These are phyloP conservation scores for Corinectria fuckeliana DNA, from an alignment of 2,329 filamentous ascomycete species.

Conservation along the genomic window DNA sequence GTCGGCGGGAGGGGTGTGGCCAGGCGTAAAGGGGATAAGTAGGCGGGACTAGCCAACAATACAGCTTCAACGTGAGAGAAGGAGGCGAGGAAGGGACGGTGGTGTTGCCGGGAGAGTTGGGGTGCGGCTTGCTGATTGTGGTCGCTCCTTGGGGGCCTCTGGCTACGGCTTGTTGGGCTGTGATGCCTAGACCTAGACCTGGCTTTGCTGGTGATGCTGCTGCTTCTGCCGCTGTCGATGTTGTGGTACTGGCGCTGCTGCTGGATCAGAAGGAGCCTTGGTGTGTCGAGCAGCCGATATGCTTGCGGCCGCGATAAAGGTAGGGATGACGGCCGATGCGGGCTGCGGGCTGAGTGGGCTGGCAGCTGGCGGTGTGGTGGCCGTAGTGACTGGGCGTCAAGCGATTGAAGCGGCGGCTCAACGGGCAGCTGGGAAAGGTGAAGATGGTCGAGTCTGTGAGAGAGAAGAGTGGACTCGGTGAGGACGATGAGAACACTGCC, in stretches of 20 bases:
- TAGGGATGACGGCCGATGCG: constrained; percentile 39
- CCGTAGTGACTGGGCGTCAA: constrained; percentile 39
- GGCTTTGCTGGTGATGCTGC: constrained; percentile 23
- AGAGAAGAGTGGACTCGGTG: constrained; percentile 50
- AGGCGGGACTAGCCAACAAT: constrained; percentile 31
- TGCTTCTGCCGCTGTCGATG: constrained; percentile 26
- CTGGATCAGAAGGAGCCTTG: constrained; percentile 17
- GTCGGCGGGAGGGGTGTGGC: constrained; percentile 28
- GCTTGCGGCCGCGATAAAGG: constrained; percentile 38
- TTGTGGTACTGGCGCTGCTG: constrained; percentile 33
- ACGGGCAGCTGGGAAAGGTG: constrained; percentile 41
- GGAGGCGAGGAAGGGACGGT: constrained; percentile 8
- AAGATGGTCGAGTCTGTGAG: constrained; percentile 45
- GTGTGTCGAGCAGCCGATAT: constrained; percentile 35
- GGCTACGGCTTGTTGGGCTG: constrained; percentile 22
- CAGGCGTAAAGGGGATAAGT: constrained; percentile 37
- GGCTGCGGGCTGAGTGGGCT: constrained; percentile 38
- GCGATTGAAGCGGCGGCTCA: constrained; percentile 37
- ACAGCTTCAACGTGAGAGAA: constrained; percentile 23
- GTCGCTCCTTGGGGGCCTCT: constrained; percentile 25
- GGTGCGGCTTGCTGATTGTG: constrained; percentile 30
- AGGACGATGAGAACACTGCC: constrained; percentile 45
- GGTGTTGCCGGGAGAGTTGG: constrained; percentile 20
- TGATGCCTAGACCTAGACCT: constrained; percentile 25
- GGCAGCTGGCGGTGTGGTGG: constrained; percentile 41